Base-by-base conservation (phyloP, 495 filamentous ascomycete species). In the Podospora pseudoanserina region DNA sequence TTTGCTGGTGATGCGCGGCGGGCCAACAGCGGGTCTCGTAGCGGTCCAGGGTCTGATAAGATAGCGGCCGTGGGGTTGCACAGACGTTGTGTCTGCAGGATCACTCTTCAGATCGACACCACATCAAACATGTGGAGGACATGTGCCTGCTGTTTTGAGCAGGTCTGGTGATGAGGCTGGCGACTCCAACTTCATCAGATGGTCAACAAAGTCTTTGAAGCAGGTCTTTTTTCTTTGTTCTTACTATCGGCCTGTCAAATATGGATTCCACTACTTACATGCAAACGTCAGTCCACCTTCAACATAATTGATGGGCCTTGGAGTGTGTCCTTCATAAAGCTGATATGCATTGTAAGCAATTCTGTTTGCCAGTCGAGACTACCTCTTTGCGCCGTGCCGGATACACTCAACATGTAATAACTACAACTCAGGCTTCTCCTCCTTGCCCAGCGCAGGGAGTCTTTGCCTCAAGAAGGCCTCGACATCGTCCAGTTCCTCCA, bases 401-500 rank as follows among this genome's bases (percentile, higher is more conserved):
- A 18, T n/a, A 16, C 16, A 16, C 39, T 13, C 15, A 16, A 49
- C 5, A 49, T 49, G 1, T 13, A 3, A 49, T 3, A 49, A 49
- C 75, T 60, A 81, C 34, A 81, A 70, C 67, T 82, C 81, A n/a
- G 79, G 73, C 72, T 80, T 81, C 58, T 76, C 78, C 27, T 81
- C 79, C 34, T 83, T 68, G 28, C 66, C 70, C 68, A 70, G 32
- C 0, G 80, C 75, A 5, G 91, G 89, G 59, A 97, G 78, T 20
- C 79, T 79, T 71, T 87, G 81, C 20, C 82, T 80, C 54, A 98
- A 72, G 81, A 91, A 98, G 26, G 79, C 80, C 80, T 97, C 93
- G 44, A 97, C 79, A 71, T 97, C 90, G 67, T 93, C 85, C 66
- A 98, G 89, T 81, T 98, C 94, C 67, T 88, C 77, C 5, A 86